Conservation (phyloP, 139 green algal species). For the Micractinium conductrix region DNA sequence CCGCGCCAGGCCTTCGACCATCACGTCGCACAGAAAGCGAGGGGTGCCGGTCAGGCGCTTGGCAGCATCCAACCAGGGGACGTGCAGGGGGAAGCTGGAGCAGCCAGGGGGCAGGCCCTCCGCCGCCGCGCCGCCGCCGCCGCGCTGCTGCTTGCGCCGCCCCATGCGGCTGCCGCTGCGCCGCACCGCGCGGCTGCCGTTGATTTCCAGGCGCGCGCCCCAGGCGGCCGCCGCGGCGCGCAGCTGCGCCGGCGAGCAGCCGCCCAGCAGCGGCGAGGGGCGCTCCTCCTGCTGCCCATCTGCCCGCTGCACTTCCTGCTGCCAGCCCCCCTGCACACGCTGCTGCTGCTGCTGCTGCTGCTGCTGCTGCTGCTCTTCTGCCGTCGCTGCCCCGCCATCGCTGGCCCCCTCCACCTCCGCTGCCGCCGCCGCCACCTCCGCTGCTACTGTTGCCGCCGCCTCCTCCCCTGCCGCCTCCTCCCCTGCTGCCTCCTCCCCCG, state of each 20-base stretch:
- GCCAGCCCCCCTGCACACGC: no score
- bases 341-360: neutral
- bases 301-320: no score
- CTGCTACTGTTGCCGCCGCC: neutral
- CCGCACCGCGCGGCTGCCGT: neutral
- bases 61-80: constrained; percentile 44
- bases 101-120: neutral
- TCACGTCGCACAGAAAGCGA: constrained; percentile 60
- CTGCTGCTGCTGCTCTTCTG: neutral
- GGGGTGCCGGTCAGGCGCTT: constrained; percentile 20
- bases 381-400: no score
- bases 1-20: constrained; percentile 58
- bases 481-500: neutral
- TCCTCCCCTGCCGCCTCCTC: neutral
- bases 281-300: neutral
- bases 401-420: neutral
- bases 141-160: neutral
- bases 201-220: constrained; percentile 24
- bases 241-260: constrained; percentile 8
- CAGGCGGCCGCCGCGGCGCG: constrained; percentile 4
- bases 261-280: neutral
- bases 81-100: constrained; percentile 9
- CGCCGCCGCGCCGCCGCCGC: neutral
- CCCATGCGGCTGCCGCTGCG: constrained; percentile 13
- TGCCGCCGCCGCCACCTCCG: neutral